Evolutionary conservation across 768 basidiomycete species (phyloP).

Genomic region (Naganishia vishniacii): DNA sequence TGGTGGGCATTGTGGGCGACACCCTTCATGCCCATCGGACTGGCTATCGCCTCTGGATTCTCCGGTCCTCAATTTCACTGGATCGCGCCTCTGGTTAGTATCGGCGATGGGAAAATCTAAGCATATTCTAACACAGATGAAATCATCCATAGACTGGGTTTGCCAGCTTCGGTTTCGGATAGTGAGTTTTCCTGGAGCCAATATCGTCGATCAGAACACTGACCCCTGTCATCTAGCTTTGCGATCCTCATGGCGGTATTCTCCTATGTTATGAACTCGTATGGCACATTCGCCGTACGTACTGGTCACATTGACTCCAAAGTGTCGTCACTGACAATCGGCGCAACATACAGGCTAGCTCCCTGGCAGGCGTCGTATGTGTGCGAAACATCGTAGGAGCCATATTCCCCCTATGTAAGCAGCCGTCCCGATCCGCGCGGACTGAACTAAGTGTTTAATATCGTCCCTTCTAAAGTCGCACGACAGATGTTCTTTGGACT

Average conservation of each 20-base stretch:
- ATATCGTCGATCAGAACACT: not conserved
- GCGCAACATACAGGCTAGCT: constrained; percentile 26
- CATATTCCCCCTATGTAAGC: constrained; percentile 37
- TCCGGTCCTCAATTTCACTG: constrained; percentile 28
- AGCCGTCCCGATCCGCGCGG: not conserved
- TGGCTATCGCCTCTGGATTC: constrained; percentile 36
- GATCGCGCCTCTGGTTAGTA: constrained; percentile 31
- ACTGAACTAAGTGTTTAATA: not conserved
- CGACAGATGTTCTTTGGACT: constrained; percentile 36
- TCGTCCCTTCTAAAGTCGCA: constrained; percentile 27
- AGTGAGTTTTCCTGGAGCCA: not conserved
- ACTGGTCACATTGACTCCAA: not conserved
- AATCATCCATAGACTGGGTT: constrained; percentile 32
- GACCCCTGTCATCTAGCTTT: constrained; percentile 19
- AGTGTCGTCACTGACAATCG: too few species aligned
- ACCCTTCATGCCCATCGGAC: constrained; percentile 34
- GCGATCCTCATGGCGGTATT: constrained; percentile 37
- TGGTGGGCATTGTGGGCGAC: constrained; percentile 37
- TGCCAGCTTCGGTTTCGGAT: constrained; percentile 37
- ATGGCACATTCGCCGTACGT: constrained; percentile 34
- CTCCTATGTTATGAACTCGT: constrained; percentile 39
- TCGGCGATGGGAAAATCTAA: too few species aligned
- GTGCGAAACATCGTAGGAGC: constrained; percentile 38
- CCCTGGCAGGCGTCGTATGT: constrained; percentile 34
- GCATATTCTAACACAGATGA: not conserved